Evolutionary conservation across 2,329 filamentous ascomycete species (phyloP).

Genomic region (Pseudodiploospora longispora): DNA sequence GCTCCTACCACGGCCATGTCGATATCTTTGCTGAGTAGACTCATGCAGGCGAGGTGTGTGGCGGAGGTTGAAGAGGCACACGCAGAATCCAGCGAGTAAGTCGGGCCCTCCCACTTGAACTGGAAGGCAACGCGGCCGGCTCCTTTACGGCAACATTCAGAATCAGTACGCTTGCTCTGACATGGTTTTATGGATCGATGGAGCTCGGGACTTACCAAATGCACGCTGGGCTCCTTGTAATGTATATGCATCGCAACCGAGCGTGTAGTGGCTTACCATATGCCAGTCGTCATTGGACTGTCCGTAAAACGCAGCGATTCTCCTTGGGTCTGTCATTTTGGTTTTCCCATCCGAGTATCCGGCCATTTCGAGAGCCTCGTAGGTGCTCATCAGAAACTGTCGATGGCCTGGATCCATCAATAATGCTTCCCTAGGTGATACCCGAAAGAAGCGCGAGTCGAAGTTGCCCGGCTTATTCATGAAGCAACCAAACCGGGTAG

Average conservation of each 20-base stretch:
- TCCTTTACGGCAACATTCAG: too few species aligned
- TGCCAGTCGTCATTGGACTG: not conserved
- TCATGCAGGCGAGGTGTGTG: constrained; percentile 51
- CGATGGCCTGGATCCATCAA: constrained; percentile 70
- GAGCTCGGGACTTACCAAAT: too few species aligned
- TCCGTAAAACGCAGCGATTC: not conserved
- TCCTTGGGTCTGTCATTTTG: constrained; percentile 31
- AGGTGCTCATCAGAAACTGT: constrained; percentile 62
- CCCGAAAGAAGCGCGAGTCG: constrained; percentile 70
- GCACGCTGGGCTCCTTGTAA: not conserved
- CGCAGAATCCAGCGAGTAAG: constrained; percentile 63
- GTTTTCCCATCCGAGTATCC: constrained; percentile 59
- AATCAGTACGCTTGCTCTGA: too few species aligned
- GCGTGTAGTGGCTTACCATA: not conserved
- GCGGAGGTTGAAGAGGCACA: constrained; percentile 66
- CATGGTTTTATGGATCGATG: too few species aligned
- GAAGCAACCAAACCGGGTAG: constrained; percentile 61
- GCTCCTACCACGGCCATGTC: constrained; percentile 58
- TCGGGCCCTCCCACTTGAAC: constrained; percentile 65
- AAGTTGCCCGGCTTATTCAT: constrained; percentile 63
- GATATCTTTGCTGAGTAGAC: constrained; percentile 54
- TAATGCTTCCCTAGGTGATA: constrained; percentile 65
- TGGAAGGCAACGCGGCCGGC: constrained; percentile 47
- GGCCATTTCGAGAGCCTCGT: constrained; percentile 69
- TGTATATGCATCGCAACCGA: not conserved